These are phyloP conservation scores for Zygosaccharomyces bisporus DNA, from an alignment of 805 yeast genomes.

Conservation along the genomic window DNA sequence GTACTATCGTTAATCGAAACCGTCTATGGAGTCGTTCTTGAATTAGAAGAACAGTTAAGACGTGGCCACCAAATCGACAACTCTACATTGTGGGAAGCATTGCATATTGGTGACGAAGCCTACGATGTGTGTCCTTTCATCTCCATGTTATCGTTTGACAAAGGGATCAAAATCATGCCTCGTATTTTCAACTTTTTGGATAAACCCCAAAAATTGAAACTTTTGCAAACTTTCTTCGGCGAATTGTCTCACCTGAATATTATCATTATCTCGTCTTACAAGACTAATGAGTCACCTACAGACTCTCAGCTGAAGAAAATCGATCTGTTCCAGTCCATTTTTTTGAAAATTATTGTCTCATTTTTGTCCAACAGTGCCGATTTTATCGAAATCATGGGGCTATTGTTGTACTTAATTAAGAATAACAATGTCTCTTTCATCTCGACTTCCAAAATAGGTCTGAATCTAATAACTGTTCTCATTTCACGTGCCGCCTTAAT, in stretches of 20 bases:
- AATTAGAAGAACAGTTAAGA: slow-evolving; percentile 72
- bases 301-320: slow-evolving; percentile 53
- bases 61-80: slow-evolving; percentile 47
- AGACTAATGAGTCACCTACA: slow-evolving; percentile 57
- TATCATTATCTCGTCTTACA: slow-evolving; percentile 73
- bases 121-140: slow-evolving; percentile 71
- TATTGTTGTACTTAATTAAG: slow-evolving; percentile 64
- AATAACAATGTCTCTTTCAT: slow-evolving; percentile 60
- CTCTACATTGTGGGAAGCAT: slow-evolving; percentile 66
- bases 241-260: slow-evolving; percentile 77
- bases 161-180: slow-evolving; percentile 84
- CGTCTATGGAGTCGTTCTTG: slow-evolving; percentile 71
- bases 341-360: slow-evolving; percentile 78
- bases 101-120: slow-evolving; percentile 62
- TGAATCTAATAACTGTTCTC: slow-evolving; percentile 82
- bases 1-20: slow-evolving; percentile 70
- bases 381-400: slow-evolving; percentile 72
- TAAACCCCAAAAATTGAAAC: slow-evolving; percentile 70
- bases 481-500: slow-evolving; percentile 89
- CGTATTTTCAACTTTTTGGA: slow-evolving; percentile 80
- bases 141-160: slow-evolving; percentile 75
- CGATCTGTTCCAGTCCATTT: slow-evolving; percentile 74
- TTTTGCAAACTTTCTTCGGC: slow-evolving; percentile 73
- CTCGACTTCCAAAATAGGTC: slow-evolving; percentile 68
- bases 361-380: slow-evolving; percentile 73